Conservation (phyloP, 2,329 filamentous ascomycete genomes). For the Sporothrix mexicana region DNA sequence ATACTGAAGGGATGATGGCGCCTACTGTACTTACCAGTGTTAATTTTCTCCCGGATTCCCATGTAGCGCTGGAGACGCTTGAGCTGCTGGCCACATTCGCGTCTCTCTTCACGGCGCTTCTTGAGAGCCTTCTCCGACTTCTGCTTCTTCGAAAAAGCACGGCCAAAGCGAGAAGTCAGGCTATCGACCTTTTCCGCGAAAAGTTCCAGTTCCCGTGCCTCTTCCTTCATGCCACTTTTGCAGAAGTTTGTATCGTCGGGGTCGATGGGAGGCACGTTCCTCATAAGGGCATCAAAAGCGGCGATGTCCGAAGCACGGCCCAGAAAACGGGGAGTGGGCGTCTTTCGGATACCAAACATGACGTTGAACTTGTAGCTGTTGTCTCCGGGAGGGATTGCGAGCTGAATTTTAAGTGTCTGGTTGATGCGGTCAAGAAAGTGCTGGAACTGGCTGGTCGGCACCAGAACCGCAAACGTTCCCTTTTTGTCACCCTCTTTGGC, state of each 20-base stretch:
- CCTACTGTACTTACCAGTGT: not conserved
- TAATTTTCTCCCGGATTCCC: conserved; percentile 60
- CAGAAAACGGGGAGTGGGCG: conserved; percentile 71
- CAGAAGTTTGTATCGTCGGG: conserved; percentile 13
- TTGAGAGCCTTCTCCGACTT: conserved; percentile 46
- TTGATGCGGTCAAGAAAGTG: conserved; percentile 71
- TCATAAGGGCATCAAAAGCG: conserved; percentile 43
- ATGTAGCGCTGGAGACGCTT: conserved; percentile 73
- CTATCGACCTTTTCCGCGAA: conserved; percentile 31
- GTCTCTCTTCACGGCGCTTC: not conserved
- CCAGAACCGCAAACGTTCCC: conserved; percentile 65
- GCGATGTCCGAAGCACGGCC: conserved; percentile 59
- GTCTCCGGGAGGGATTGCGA: conserved; percentile 62
- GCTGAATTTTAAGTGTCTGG: conserved; percentile 55
- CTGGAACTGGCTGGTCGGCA: conserved; percentile 70
- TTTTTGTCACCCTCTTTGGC: conserved; percentile 45
- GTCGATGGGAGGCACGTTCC: conserved; percentile 28
- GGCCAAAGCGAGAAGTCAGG: not conserved
- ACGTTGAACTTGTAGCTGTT: conserved; percentile 63
- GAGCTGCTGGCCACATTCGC: conserved; percentile 20
- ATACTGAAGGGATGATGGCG: too few relatives aligned
- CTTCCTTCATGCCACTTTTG: not conserved
- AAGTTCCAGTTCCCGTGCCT: not conserved
- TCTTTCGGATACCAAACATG: conserved; percentile 64
- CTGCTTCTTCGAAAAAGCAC: conserved; percentile 18